Percentiles rank a stretch among this genome's conserved stretches.
Conservation (phyloP, 129 eudicot species). For the sunflower (Helianthus annuus) region DNA sequence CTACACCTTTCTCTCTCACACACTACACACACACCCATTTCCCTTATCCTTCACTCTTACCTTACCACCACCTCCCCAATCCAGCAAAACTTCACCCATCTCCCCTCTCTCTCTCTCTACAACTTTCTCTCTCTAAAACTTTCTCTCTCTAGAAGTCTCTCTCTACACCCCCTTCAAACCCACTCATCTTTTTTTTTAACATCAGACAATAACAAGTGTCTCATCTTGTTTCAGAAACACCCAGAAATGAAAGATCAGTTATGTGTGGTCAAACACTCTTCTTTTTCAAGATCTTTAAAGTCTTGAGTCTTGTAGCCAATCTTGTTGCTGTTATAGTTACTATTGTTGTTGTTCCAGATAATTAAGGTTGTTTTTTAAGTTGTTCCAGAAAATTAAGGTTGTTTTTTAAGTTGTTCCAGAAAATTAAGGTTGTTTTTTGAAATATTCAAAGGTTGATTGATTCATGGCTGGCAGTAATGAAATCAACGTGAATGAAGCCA, state of each 20-base stretch:
- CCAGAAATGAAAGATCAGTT: constrained; percentile 21
- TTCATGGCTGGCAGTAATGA: constrained; percentile 87
- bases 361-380: background rate
- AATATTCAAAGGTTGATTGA: constrained; percentile 5
- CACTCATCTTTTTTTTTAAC: constrained; percentile 28
- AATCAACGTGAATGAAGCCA: constrained; percentile 74
- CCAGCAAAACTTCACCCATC: background rate
- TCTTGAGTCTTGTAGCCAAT: background rate
- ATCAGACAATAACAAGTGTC: constrained; percentile 40
- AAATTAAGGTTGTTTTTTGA: background rate
- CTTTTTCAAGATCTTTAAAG: constrained; percentile 27
- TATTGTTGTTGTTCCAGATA: background rate
- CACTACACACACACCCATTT: background rate
- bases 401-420: background rate
- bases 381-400: constrained; percentile 7
- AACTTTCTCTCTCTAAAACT: background rate
- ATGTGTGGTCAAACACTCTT: constrained; percentile 26
- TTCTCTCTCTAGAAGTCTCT: background rate
- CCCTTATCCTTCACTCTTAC: constrained; percentile 11
- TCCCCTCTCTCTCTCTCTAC: background rate
- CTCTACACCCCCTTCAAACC: constrained; percentile 25
- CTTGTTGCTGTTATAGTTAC: background rate
- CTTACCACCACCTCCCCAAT: background rate
- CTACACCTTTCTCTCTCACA: constrained; percentile 10
- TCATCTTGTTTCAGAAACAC: constrained; percentile 33